A percentile compares a stretch with the other conserved stretches of the same genome.
Conservation (phyloP, 164 flowering plant species). For the Stephania yunnanensis region DNA sequence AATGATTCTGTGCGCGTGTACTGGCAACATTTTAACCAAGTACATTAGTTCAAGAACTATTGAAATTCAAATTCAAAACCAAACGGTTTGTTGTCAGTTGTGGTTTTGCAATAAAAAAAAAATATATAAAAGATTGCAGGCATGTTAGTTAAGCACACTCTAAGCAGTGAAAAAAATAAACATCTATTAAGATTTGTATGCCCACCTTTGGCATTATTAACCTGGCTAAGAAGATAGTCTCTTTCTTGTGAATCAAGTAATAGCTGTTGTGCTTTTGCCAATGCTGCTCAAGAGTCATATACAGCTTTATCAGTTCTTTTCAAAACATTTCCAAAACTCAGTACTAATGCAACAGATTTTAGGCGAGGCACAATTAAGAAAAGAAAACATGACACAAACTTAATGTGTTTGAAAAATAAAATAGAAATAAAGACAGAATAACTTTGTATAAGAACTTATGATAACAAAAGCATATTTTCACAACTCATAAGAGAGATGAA, state of each 20-base stretch:
- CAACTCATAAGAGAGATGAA: too few species aligned
- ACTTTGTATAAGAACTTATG: too few species aligned
- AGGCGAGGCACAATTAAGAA: too few species aligned
- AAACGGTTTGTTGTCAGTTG: background rate
- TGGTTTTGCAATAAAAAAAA: background rate
- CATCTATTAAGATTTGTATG: background rate
- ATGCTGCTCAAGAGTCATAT: constrained; percentile 45
- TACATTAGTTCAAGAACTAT: too few species aligned
- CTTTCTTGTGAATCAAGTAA: constrained; percentile 86
- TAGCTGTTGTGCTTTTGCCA: constrained; percentile 94
- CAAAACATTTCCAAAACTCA: background rate
- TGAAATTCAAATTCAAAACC: background rate
- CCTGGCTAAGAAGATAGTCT: constrained; percentile 84
- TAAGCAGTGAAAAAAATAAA: constrained; percentile 1
- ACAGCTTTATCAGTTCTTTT: constrained; percentile 5
- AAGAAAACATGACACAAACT: too few species aligned
- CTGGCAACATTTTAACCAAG: too few species aligned
- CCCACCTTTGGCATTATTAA: constrained; percentile 84
- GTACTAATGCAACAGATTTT: background rate
- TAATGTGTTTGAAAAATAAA: too few species aligned
- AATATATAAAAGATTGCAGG: background rate
- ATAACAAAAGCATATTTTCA: too few species aligned
- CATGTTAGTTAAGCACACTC: background rate
- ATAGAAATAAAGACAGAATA: too few species aligned
- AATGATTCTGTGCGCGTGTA: too few species aligned